Evolutionary conservation across 177 flowering plant species (phyloP).

Genomic region (Vitis hybrid): DNA sequence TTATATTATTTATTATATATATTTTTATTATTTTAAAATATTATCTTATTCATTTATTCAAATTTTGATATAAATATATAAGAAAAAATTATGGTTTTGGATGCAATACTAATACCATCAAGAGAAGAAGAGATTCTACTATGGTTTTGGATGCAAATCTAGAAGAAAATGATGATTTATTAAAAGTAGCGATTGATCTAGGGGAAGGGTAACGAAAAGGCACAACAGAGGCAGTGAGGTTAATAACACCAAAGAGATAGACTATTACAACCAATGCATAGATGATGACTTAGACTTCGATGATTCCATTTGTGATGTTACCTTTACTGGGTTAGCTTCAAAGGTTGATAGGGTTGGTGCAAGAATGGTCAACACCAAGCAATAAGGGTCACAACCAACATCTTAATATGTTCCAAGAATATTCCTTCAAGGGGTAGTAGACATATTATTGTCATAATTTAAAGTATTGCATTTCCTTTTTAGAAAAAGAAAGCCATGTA

Average conservation of each 20-base stretch:
- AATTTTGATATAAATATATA: too few species aligned
- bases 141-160: constrained; percentile 10
- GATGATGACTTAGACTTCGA: constrained; percentile 57
- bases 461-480: neutral
- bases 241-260: constrained; percentile 6
- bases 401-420: neutral
- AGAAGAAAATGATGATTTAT: constrained; percentile 51
- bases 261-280: constrained; percentile 16
- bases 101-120: constrained; percentile 44
- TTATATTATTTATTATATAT: too few species aligned
- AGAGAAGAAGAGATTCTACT: constrained; percentile 56
- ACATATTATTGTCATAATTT: neutral
- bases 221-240: constrained; percentile 11
- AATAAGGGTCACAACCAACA: constrained; percentile 2
- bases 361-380: constrained; percentile 49
- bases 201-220: constrained; percentile 45
- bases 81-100: too few species aligned
- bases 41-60: too few species aligned
- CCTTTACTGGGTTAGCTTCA: constrained; percentile 13
- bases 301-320: constrained; percentile 24
- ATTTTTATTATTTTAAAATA: too few species aligned
- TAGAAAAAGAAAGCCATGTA: too few species aligned
- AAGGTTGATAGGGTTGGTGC: constrained; percentile 20
- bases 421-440: constrained; percentile 3
- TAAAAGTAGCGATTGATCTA: constrained; percentile 51